phyloP scores from a whole-genome alignment of 768 basidiomycete species.

The Trichaptum fuscoviolaceum region DNA sequence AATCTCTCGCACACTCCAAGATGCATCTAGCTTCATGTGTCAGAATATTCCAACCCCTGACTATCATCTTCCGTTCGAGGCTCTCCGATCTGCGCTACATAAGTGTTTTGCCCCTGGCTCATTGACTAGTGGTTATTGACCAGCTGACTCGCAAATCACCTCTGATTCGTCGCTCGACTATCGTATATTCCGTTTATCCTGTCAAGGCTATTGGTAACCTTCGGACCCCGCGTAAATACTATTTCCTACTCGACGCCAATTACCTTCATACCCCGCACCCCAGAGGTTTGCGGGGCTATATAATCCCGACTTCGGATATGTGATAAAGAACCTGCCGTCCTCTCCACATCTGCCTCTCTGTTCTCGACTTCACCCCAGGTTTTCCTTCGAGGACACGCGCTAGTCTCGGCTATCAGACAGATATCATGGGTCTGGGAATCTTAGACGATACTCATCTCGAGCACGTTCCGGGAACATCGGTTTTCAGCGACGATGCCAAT shows the following conservation, averaged over 20 bases:
- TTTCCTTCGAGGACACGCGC: background rate
- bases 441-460: conserved; percentile 14
- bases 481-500: conserved; percentile 16
- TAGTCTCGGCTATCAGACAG: background rate
- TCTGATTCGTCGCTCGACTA: background rate
- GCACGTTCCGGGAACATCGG: conserved; percentile 13
- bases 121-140: background rate
- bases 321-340: background rate
- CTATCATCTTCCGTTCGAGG: no score
- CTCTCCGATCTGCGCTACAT: no score
- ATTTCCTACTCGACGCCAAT: background rate
- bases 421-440: conserved; percentile 14
- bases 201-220: background rate
- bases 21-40: no score
- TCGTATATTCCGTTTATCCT: background rate
- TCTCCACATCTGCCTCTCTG: background rate
- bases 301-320: background rate
- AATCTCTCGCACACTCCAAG: no score
- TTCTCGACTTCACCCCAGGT: background rate
- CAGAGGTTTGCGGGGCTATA: background rate
- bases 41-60: no score
- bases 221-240: no score
- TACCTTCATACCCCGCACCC: background rate
- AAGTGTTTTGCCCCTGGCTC: no score
- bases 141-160: background rate